phyloP scores from a whole-genome alignment of 768 basidiomycete species.

The Cystobasidium onofrii region DNA sequence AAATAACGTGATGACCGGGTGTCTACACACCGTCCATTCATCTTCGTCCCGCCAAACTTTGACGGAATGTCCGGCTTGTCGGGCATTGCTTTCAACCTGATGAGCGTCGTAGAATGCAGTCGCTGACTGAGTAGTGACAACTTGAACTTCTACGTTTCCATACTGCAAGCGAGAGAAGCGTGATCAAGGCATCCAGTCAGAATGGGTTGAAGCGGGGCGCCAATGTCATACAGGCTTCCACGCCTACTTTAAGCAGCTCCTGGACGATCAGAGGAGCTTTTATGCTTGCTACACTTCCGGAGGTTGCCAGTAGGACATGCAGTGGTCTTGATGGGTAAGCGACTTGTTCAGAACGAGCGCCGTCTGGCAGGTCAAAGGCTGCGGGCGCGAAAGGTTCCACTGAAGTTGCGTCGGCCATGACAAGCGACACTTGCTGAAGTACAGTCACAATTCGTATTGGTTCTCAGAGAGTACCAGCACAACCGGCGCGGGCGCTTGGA shows the following conservation, averaged over 20 bases:
- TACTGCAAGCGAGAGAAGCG: conserved; percentile 54
- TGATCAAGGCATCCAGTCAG: not conserved
- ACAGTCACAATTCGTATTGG: not conserved
- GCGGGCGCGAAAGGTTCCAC: conserved; percentile 13
- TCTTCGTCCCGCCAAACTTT: conserved; percentile 81
- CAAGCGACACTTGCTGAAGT: not conserved
- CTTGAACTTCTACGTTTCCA: conserved; percentile 64
- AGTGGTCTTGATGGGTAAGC: conserved; percentile 38
- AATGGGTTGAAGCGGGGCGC: too few species aligned
- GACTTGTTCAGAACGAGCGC: not conserved
- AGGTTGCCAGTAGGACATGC: conserved; percentile 72
- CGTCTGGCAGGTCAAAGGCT: conserved; percentile 29
- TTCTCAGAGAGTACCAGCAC: not conserved
- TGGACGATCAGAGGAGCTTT: conserved; percentile 82
- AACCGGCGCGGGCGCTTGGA: too few species aligned
- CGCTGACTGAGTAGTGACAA: conserved; percentile 70
- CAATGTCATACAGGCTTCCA: too few species aligned
- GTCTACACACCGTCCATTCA: conserved; percentile 81
- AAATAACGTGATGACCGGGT: too few species aligned
- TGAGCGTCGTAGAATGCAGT: conserved; percentile 63
- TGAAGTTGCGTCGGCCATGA: conserved; percentile 4
- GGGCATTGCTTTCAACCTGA: conserved; percentile 48
- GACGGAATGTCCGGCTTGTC: conserved; percentile 48
- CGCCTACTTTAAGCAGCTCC: conserved; percentile 61
- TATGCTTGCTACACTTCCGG: conserved; percentile 91